A percentile compares a stretch with the other conserved stretches of the same genome.
phyloP scores from a whole-genome alignment of 352 stramenopile species.

The Pythium oligandrum region DNA sequence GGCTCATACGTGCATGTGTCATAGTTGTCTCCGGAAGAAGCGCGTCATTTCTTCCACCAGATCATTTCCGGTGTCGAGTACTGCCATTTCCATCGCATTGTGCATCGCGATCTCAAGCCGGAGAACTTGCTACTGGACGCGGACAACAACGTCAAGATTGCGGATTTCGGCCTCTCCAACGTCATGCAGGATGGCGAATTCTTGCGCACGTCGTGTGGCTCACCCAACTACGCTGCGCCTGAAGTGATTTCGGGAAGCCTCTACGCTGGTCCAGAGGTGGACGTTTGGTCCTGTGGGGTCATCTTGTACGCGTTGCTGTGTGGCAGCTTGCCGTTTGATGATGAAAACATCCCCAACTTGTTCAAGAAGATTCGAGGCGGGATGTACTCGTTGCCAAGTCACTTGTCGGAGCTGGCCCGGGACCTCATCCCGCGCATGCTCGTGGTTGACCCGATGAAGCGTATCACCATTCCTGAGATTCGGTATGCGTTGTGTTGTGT shows the following conservation, averaged over 20 bases:
- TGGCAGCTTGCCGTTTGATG: conserved; percentile 97
- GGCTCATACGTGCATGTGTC: no score
- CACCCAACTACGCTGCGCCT: conserved; percentile 99
- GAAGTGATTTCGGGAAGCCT: conserved; percentile 98
- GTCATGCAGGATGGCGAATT: conserved; percentile 99
- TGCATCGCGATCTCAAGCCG: conserved; percentile 98
- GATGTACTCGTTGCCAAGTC: conserved; percentile 97
- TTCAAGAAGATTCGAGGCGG: conserved; percentile 99
- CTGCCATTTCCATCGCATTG: conserved; percentile 99
- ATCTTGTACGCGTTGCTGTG: conserved; percentile 99
- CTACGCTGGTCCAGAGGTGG: conserved; percentile 98
- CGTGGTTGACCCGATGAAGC: conserved; percentile 99
- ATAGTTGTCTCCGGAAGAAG: conserved; percentile 94
- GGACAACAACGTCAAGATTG: conserved; percentile 99
- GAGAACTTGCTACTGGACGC: conserved; percentile 97
- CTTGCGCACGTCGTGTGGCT: conserved; percentile 96
- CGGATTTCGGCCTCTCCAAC: conserved; percentile 99
- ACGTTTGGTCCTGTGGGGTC: conserved; percentile 99
- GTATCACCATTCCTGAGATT: conserved; percentile 99
- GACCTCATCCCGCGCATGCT: conserved; percentile 98
- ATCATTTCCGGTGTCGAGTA: conserved; percentile 99
- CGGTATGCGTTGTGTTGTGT: conserved; percentile 25
- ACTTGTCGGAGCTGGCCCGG: conserved; percentile 94
- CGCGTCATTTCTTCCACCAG: conserved; percentile 99
- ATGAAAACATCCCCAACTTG: conserved; percentile 98